phyloP scores from a whole-genome alignment of 768 basidiomycete species.

The Amanita brunnescens region DNA sequence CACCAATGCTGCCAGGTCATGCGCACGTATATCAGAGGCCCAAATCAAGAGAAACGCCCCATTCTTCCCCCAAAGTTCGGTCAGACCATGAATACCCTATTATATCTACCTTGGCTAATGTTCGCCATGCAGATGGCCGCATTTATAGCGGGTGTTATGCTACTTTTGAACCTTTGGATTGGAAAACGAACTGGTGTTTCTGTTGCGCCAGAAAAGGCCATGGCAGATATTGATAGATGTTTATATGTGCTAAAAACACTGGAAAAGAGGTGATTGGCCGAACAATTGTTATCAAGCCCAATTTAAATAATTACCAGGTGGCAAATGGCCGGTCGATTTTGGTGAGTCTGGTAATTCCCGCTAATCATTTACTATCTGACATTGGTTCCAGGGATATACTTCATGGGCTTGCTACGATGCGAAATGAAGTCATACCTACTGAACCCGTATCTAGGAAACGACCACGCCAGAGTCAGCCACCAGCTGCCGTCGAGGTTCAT shows the following conservation, averaged over 20 bases:
- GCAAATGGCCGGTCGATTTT: slow-evolving; percentile 29
- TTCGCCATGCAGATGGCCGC: slow-evolving; percentile 20
- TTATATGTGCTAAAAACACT: slow-evolving; percentile 33
- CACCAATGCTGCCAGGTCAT: slow-evolving; percentile 65
- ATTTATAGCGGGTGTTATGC: slow-evolving; percentile 36
- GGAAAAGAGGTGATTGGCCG: slow-evolving; percentile 24
- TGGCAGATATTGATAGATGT: slow-evolving; percentile 44
- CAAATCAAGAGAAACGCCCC: slow-evolving; percentile 28
- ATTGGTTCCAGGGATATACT: slow-evolving; percentile 42
- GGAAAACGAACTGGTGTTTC: slow-evolving; percentile 30
- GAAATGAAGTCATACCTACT: slow-evolving; percentile 35
- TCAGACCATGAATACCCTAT: slow-evolving; percentile 9
- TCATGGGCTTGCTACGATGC: slow-evolving; percentile 46
- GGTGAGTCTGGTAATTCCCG: slow-evolving; percentile 14
- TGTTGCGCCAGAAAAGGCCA: slow-evolving; percentile 32
- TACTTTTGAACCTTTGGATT: slow-evolving; percentile 51
- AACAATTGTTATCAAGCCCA: neutral
- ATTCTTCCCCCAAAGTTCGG: slow-evolving; percentile 25
- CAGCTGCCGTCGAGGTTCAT: neutral
- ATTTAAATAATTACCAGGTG: slow-evolving; percentile 17
- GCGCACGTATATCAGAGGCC: slow-evolving; percentile 57
- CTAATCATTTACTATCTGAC: slow-evolving; percentile 15
- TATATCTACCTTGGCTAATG: neutral
- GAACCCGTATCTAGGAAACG: slow-evolving; percentile 39
- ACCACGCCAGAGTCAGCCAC: slow-evolving; percentile 28